Base-by-base conservation (phyloP, 2,329 filamentous ascomycete genomes). In the Colletotrichum gloeosporioides region DNA sequence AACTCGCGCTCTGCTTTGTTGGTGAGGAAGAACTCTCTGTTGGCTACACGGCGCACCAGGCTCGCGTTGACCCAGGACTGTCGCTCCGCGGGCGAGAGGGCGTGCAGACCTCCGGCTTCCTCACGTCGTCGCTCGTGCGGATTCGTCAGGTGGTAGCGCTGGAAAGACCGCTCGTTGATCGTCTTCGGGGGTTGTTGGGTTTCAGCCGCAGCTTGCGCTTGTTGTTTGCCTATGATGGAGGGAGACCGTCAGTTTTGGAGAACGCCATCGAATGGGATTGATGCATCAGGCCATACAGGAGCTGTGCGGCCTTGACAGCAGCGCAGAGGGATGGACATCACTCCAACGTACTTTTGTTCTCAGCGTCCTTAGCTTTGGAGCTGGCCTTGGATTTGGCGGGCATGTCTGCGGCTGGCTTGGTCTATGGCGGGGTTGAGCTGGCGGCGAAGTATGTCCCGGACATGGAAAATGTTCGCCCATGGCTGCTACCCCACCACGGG, bases 1-100 rank as follows among this genome's bases (percentile, higher is more conserved):
- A 90, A 88, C 79, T 92, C 90, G 80, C 88, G 88, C 80, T 91
- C 88, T 31, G 88, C 83, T 82, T 91, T 91, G 82, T 86, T 84
- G 77, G 83, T 84, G 39, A 85, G 81, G 59, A 80, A 77, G 6
- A 87, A 78, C 13, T 79, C 80, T 66, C 81, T 83, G 75, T 84
- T 81, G 61, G 84, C 84, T 49, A 86, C 84, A 62, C 85, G 85
- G 59, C 84, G 84, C 55, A 90, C 84, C 73, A 89, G 86, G 78
- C 87, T 85, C 22, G 86, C 80, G 82, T 88, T 87, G 49, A 86
- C 80, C 84, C 88, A 91, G 27, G 86, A 86, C 79, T 88, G 87
- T 75, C 86, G 87, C 73, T 92, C 89, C 69, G 86, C 83, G 4
- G 87, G 83, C 12, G 86, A 87, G 49, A 91, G 85, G 62, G 83